Evolutionary conservation across 768 basidiomycete species (phyloP), one percentile per base, ranked within the genome.

Genomic region (Tephrocybe sp.): DNA sequence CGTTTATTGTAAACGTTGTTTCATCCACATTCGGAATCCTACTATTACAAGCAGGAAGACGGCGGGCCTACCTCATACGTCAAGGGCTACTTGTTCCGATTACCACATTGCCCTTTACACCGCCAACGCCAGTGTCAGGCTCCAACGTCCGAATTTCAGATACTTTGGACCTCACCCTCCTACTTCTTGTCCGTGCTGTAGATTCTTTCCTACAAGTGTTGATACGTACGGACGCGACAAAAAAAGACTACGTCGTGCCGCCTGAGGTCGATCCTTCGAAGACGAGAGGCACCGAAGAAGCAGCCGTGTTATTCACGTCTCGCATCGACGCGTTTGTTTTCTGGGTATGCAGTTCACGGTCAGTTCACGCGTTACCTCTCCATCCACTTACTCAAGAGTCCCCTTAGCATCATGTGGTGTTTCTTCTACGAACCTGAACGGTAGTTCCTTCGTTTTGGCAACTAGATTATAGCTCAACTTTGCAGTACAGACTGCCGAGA

Each of bases 391-490:
- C 47, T 62, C 28, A 45, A 52, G 21, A 21, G 34, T 36, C 15
- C 34, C 4, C 15, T 30, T 62, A 91, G 90, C 61, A 90, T 91
- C 48, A 90, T 91, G 88, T 91, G 90, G 90, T 90, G 89, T 59
- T 92, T 88, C 66, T 85, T 89, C 63, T 91, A 92, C 59, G 74
- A 85, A 60, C 88, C 89, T 3, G 72, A 80, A 55, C 80, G 85
- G 87, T 89, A 61, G 43, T 59, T 56, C 26, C 8, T 25, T 24
- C 18, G 45, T 23, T 18, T 12, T 42, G 8, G 20, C 43, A 40
- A 14, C 17, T 17, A 48, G 47, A 50, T 55, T 43, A 48, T 24
- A 21, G 3, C 11, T 51, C 17, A 42, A 24, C 17, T 23, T 20
- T 14, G 26, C 21, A 25, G 47, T 38, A 6, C 49, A 84, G 83